Conservation (phyloP, 805 yeast species). For the Yarrowia deformans region DNA sequence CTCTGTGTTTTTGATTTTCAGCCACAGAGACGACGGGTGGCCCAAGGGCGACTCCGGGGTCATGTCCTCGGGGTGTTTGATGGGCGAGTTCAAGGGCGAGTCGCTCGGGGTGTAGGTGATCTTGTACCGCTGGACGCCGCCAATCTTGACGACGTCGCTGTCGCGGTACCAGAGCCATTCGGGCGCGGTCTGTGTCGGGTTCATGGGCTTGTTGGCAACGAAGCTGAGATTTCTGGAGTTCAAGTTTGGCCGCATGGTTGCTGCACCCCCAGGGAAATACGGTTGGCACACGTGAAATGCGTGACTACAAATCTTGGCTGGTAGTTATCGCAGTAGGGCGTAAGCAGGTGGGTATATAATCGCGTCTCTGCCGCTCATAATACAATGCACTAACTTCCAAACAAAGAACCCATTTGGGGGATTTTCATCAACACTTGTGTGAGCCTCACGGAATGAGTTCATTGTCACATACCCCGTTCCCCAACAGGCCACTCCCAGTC, state of each 20-base stretch:
- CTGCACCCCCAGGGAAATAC: conserved; percentile 32
- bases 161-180: conserved; percentile 43
- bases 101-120: conserved; percentile 58
- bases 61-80: conserved; percentile 25
- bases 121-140: conserved; percentile 65
- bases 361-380: background rate
- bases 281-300: conserved; percentile 35
- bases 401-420: too few species aligned
- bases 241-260: conserved; percentile 36
- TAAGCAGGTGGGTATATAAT: background rate
- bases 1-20: conserved; percentile 72
- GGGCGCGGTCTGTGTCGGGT: conserved; percentile 26
- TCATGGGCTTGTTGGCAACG: conserved; percentile 17
- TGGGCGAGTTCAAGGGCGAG: conserved; percentile 26
- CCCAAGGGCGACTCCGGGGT: conserved; percentile 31
- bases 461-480: background rate
- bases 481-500: background rate
- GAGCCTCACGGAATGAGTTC: too few species aligned
- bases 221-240: conserved; percentile 22
- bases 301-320: conserved; percentile 5
- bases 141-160: conserved; percentile 58
- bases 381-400: too few species aligned
- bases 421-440: too few species aligned
- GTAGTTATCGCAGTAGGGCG: background rate
- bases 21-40: conserved; percentile 44